These are phyloP conservation scores for Brettanomyces nanus DNA, from an alignment of 805 yeast species.

Conservation along the genomic window DNA sequence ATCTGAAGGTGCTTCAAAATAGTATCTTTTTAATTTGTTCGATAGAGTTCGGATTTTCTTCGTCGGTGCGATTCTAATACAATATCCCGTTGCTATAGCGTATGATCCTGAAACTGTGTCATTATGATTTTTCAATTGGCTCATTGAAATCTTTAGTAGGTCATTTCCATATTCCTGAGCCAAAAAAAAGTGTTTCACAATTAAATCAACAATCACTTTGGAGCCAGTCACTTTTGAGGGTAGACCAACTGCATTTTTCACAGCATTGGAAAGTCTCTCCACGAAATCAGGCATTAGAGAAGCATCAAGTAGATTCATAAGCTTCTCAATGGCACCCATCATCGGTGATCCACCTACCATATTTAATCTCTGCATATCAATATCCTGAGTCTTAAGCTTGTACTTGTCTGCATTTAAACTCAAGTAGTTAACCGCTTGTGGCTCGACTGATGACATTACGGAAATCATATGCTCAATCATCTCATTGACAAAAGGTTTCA, in stretches of 20 bases:
- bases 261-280: slow-evolving; percentile 41
- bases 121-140: slow-evolving; percentile 63
- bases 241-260: slow-evolving; percentile 70
- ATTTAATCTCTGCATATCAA: slow-evolving; percentile 71
- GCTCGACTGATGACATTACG: slow-evolving; percentile 82
- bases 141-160: slow-evolving; percentile 48
- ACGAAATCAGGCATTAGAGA: slow-evolving; percentile 41
- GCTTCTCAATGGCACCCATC: slow-evolving; percentile 74
- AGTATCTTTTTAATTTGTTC: slow-evolving; percentile 39
- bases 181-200: slow-evolving; percentile 43
- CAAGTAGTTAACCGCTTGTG: slow-evolving; percentile 79
- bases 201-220: slow-evolving; percentile 56
- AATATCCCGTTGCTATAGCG: slow-evolving; percentile 74
- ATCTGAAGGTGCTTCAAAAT: slow-evolving; percentile 37
- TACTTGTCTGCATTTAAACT: slow-evolving; percentile 85
- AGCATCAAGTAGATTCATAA: slow-evolving; percentile 52
- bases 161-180: slow-evolving; percentile 47
- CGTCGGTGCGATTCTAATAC: slow-evolving; percentile 53
- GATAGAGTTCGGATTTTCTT: slow-evolving; percentile 49
- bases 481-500: slow-evolving; percentile 59
- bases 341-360: slow-evolving; percentile 77
- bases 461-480: slow-evolving; percentile 61
- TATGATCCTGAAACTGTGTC: slow-evolving; percentile 65
- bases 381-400: slow-evolving; percentile 58
- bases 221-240: slow-evolving; percentile 89